Evolutionary conservation across 2,329 filamentous ascomycete species (phyloP).

Genomic region (Penicillium sp.): DNA sequence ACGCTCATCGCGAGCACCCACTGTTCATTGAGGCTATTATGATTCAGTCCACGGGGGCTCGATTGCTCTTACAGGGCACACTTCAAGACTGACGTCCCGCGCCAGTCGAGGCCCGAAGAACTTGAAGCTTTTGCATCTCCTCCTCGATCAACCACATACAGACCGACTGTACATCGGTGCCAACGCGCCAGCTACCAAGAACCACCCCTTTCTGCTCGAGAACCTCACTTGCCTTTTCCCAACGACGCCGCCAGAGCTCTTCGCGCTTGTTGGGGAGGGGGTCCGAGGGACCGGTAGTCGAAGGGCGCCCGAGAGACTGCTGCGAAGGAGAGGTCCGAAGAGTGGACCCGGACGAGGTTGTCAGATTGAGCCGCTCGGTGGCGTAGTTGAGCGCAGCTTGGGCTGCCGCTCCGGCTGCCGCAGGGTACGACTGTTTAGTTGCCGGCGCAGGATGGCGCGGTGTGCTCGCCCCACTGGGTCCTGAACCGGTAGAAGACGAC

Average conservation of each 20-base stretch:
- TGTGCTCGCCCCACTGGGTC: slow-evolving; percentile 10
- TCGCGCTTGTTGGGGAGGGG: slow-evolving; percentile 43
- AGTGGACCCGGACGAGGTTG: slow-evolving; percentile 14
- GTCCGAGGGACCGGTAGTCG: slow-evolving; percentile 19
- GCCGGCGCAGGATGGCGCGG: slow-evolving; percentile 15
- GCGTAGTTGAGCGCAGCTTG: slow-evolving; percentile 28
- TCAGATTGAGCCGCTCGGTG: slow-evolving; percentile 23
- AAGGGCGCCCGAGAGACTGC: slow-evolving; percentile 14
- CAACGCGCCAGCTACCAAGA: slow-evolving; percentile 43
- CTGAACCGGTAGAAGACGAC: slow-evolving; percentile 16
- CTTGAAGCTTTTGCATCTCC: slow-evolving; percentile 26
- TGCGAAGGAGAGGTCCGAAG: slow-evolving; percentile 21
- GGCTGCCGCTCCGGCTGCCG: slow-evolving; percentile 20
- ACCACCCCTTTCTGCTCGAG: slow-evolving; percentile 40
- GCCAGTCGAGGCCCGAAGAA: background rate
- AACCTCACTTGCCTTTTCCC: slow-evolving; percentile 41
- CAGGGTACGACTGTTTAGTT: slow-evolving; percentile 22
- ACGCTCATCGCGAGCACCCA: background rate
- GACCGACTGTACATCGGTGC: slow-evolving; percentile 41
- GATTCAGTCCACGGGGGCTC: no score
- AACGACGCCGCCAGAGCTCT: slow-evolving; percentile 45
- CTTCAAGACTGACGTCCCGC: slow-evolving; percentile 2
- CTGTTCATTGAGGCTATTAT: no score
- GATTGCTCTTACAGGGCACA: no score
- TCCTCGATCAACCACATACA: slow-evolving; percentile 40